A percentile compares a stretch with the other conserved stretches of the same genome.
Evolutionary conservation across 2,329 filamentous ascomycete genomes (phyloP).

Genomic region (Metarhizium album): DNA sequence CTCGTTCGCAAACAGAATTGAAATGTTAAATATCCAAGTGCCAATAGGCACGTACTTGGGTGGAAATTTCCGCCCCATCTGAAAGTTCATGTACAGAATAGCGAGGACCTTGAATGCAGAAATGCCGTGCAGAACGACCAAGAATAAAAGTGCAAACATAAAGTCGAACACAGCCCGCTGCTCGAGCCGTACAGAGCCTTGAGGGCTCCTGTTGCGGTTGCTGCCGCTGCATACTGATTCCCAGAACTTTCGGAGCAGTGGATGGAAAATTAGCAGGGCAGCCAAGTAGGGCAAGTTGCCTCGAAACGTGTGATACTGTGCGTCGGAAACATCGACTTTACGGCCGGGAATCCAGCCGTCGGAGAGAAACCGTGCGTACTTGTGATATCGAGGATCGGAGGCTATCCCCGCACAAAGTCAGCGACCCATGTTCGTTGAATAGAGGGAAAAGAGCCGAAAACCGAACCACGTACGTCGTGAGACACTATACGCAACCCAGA

Average conservation of each 20-base stretch:
- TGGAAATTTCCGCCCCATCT: conserved; percentile 62
- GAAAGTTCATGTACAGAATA: conserved; percentile 76
- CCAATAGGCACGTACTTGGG: conserved; percentile 57
- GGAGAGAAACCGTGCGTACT: conserved; percentile 59
- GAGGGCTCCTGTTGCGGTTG: conserved; percentile 20
- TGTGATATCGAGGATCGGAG: conserved; percentile 68
- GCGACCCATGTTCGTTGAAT: conserved; percentile 9
- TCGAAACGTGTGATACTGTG: conserved; percentile 78
- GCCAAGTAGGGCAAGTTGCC: conserved; percentile 75
- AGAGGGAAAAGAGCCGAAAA: neutral
- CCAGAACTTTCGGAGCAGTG: conserved; percentile 63
- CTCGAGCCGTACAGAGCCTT: conserved; percentile 47
- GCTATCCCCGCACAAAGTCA: conserved; percentile 37
- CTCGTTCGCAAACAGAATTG: conserved; percentile 82
- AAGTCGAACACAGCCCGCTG: conserved; percentile 76
- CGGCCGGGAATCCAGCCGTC: conserved; percentile 88
- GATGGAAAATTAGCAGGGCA: conserved; percentile 65
- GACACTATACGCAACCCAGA: conserved; percentile 77
- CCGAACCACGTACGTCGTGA: conserved; percentile 56
- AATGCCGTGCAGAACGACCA: conserved; percentile 71
- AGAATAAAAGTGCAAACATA: conserved; percentile 67
- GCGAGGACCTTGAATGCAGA: conserved; percentile 71
- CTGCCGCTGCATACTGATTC: conserved; percentile 40
- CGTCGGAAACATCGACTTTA: conserved; percentile 84
- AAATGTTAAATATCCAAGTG: conserved; percentile 87